phyloP scores from a whole-genome alignment of 352 stramenopile species.

The Phytophthora megakarya region DNA sequence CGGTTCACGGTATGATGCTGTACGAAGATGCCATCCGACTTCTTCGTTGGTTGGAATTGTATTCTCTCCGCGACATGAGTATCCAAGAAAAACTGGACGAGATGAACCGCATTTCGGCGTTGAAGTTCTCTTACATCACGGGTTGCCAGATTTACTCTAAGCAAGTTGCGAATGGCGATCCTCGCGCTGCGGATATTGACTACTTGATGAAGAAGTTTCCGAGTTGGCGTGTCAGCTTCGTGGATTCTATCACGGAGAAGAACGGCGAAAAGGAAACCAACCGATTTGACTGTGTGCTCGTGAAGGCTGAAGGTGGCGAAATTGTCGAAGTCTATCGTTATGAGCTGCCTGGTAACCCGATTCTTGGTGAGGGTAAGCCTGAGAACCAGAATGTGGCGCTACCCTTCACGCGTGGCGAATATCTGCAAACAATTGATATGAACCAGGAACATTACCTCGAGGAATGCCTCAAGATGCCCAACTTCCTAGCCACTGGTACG shows the following conservation, averaged over 20 bases:
- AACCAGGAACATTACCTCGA: slow-evolving; percentile 92
- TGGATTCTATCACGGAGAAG: slow-evolving; percentile 68
- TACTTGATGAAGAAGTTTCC: slow-evolving; percentile 89
- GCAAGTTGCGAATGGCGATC: slow-evolving; percentile 75
- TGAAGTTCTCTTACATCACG: slow-evolving; percentile 92
- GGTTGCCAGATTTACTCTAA: slow-evolving; percentile 89
- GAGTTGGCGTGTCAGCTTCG: slow-evolving; percentile 89
- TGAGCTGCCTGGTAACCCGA: slow-evolving; percentile 86
- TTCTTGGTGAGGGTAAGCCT: slow-evolving; percentile 87
- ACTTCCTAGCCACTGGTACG: slow-evolving; percentile 79
- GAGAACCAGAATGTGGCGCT: slow-evolving; percentile 91
- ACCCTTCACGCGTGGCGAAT: slow-evolving; percentile 86
- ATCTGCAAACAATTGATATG: slow-evolving; percentile 91
- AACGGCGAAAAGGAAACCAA: slow-evolving; percentile 39
- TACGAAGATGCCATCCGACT: slow-evolving; percentile 89
- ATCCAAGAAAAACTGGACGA: slow-evolving; percentile 74
- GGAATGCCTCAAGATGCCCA: slow-evolving; percentile 88
- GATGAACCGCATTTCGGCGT: slow-evolving; percentile 83
- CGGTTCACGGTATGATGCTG: slow-evolving; percentile 90
- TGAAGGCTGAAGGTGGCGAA: slow-evolving; percentile 77
- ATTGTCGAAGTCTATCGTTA: slow-evolving; percentile 91
- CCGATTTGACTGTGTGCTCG: slow-evolving; percentile 78
- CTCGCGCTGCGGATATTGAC: slow-evolving; percentile 88
- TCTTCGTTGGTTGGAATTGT: slow-evolving; percentile 84
- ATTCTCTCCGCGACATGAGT: slow-evolving; percentile 60